A percentile compares a stretch with the other conserved stretches of the same genome.
phyloP scores from a whole-genome alignment of 1,284 basidiomycete species.

The Rhodotorula sp. region DNA sequence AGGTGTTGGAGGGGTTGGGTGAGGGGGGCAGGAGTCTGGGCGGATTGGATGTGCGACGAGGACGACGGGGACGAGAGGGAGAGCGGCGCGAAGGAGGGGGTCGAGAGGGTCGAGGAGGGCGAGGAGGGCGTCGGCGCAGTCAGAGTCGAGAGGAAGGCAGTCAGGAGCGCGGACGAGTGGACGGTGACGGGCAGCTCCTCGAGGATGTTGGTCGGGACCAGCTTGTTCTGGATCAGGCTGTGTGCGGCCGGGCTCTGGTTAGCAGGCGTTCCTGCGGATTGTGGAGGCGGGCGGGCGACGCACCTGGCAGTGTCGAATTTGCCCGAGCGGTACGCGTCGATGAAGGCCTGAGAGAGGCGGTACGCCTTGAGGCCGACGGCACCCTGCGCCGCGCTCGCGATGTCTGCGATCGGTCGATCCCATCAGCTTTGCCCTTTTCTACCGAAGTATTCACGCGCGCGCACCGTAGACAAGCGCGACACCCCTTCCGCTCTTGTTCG shows the following conservation, averaged over 20 bases:
- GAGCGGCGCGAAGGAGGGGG: conserved; percentile 44
- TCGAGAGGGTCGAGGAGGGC: conserved; percentile 45
- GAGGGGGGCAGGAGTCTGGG: conserved; percentile 74
- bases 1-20: conserved; percentile 77
- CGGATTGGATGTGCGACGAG: conserved; percentile 43
- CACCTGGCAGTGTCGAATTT: conserved; percentile 86
- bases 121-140: conserved; percentile 52
- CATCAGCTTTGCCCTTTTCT: not conserved
- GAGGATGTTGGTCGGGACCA: conserved; percentile 87
- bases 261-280: not conserved
- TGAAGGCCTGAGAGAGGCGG: conserved; percentile 76
- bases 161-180: conserved; percentile 80
- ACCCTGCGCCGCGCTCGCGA: conserved; percentile 67
- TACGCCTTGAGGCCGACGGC: conserved; percentile 90
- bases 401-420: conserved; percentile 14
- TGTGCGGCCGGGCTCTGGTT: not conserved
- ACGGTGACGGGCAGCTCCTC: conserved; percentile 86
- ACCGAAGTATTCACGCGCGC: conserved; percentile 35
- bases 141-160: conserved; percentile 77
- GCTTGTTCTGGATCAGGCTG: conserved; percentile 78
- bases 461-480: conserved; percentile 84
- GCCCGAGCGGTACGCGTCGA: conserved; percentile 78
- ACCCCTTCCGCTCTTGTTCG: conserved; percentile 62
- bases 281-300: conserved; percentile 8
- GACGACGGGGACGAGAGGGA: conserved; percentile 39